phyloP scores from a whole-genome alignment of 2,329 filamentous ascomycete species.

The Aspergillaceae sp. region DNA sequence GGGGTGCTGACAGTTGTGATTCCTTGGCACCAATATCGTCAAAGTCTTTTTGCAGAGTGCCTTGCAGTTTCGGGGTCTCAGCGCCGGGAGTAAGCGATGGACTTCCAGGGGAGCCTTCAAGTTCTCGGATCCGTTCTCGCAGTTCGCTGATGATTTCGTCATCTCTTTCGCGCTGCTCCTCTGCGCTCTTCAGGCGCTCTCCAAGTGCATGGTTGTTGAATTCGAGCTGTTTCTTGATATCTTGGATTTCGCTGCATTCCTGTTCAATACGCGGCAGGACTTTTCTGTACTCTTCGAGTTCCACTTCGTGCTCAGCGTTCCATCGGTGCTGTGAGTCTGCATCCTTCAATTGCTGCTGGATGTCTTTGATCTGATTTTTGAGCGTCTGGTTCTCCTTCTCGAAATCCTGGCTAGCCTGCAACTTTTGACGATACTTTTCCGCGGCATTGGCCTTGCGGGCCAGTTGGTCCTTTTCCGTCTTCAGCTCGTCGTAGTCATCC shows the following conservation, averaged over 20 bases:
- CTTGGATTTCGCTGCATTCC: conserved; percentile 40
- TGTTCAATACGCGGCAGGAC: conserved; percentile 41
- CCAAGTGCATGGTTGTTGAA: conserved; percentile 42
- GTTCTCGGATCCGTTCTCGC: conserved; percentile 34
- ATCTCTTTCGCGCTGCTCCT: conserved; percentile 36
- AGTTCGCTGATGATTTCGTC: conserved; percentile 35
- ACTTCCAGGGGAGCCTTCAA: conserved; percentile 33
- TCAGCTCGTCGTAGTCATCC: conserved; percentile 43
- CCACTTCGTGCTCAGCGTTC: conserved; percentile 33
- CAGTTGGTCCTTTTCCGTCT: conserved; percentile 39
- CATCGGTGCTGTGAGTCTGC: conserved; percentile 34
- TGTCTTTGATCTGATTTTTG: conserved; percentile 38
- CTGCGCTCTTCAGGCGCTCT: conserved; percentile 34
- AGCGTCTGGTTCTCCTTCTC: conserved; percentile 42
- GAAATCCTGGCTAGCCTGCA: conserved; percentile 41
- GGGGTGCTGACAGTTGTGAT: conserved; percentile 28
- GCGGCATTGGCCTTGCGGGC: conserved; percentile 41
- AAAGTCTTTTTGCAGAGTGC: conserved; percentile 35
- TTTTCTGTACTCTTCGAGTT: conserved; percentile 37
- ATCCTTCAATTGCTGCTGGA: conserved; percentile 40
- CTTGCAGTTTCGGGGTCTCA: conserved; percentile 31
- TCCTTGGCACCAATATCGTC: conserved; percentile 33
- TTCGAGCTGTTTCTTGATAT: conserved; percentile 41
- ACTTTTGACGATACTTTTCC: conserved; percentile 43
- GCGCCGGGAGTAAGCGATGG: conserved; percentile 29